Percentiles rank a stretch among this genome's conserved stretches.
phyloP scores from a whole-genome alignment of 495 filamentous ascomycete species.

The Parachaetomium inaequale region DNA sequence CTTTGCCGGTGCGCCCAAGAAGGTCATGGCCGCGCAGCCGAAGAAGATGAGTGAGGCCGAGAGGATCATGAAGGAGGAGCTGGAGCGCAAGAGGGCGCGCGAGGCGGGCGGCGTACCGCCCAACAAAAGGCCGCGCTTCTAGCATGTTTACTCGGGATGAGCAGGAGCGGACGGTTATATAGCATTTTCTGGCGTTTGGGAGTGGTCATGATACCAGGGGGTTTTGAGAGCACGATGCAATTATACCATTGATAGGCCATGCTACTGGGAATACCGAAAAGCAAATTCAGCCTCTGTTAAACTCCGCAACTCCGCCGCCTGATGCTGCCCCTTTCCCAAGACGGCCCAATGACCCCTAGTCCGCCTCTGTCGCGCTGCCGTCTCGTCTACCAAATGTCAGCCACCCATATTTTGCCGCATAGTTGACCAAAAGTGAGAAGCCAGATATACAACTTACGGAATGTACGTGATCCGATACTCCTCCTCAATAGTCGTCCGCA shows the following conservation, averaged over 20 bases:
- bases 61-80: constrained; percentile 83
- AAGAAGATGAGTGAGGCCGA: constrained; percentile 89
- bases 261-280: background rate
- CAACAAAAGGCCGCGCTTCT: constrained; percentile 41
- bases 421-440: background rate
- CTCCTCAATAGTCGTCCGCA: constrained; percentile 62
- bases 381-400: constrained; percentile 42
- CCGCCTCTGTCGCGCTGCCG: constrained; percentile 45
- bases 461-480: constrained; percentile 65
- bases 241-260: constrained; percentile 1
- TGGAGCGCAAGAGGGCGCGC: constrained; percentile 63
- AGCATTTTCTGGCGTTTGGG: constrained; percentile 9
- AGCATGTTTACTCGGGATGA: background rate
- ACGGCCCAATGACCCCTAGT: constrained; percentile 19
- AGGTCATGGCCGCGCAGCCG: constrained; percentile 53
- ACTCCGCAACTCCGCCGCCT: constrained; percentile 15
- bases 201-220: constrained; percentile 21
- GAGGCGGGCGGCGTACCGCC: constrained; percentile 38
- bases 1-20: constrained; percentile 55
- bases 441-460: constrained; percentile 47
- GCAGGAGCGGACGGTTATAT: background rate
- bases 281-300: background rate
- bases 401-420: background rate
- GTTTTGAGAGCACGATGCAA: background rate
- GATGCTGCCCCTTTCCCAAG: constrained; percentile 9